A percentile compares a stretch with the other conserved stretches of the same genome.
phyloP scores from a whole-genome alignment of 192 early-diverging fungal genomes.

The Umbelopsis sp. region DNA sequence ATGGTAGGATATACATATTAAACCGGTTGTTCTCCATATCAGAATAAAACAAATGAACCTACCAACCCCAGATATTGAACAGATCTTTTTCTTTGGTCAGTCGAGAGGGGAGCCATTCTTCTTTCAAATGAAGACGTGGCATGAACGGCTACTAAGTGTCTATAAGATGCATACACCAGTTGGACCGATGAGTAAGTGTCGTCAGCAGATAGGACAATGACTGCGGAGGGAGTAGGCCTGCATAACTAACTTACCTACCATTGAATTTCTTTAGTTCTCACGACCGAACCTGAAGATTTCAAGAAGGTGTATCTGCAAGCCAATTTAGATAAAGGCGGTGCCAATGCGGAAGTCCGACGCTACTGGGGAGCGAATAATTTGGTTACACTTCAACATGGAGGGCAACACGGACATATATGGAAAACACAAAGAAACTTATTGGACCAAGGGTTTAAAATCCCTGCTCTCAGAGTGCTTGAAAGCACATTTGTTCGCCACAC shows the following conservation, averaged over 20 bases:
- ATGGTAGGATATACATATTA: neutral
- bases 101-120: neutral
- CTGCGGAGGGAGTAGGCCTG: neutral
- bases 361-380: constrained; percentile 7
- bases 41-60: neutral
- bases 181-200: neutral
- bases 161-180: neutral
- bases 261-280: neutral
- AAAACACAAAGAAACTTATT: constrained; percentile 16
- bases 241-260: neutral
- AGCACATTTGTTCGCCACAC: constrained; percentile 15
- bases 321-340: constrained; percentile 4
- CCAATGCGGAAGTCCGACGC: neutral
- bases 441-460: constrained; percentile 18
- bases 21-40: neutral
- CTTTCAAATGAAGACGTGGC: neutral
- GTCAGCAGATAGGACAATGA: no score
- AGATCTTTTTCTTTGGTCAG: neutral
- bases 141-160: neutral
- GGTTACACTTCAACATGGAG: constrained; percentile 7
- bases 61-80: neutral
- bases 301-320: constrained; percentile 3
- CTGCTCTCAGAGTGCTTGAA: neutral
- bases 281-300: constrained; percentile 13
- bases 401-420: neutral